Conservation (phyloP, 192 early-diverging fungal genomes). For the Backusella australiensis region DNA sequence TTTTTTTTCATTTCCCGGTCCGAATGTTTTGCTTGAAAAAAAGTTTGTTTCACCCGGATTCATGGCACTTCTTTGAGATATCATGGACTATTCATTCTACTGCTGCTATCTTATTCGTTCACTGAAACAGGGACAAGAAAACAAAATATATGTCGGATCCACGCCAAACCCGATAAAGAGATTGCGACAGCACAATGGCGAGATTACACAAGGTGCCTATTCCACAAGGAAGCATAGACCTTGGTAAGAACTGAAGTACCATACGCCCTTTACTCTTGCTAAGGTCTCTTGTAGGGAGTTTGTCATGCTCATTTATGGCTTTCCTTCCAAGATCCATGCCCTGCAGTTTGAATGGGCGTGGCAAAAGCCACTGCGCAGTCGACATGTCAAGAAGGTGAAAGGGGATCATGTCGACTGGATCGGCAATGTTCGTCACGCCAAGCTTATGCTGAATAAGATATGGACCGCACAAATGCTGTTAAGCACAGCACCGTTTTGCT, state of each 20-base stretch:
- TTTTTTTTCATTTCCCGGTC: not conserved
- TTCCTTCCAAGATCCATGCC: constrained; percentile 3
- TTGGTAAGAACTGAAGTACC: not conserved
- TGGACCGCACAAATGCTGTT: constrained; percentile 11
- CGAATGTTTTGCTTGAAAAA: not conserved
- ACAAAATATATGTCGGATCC: constrained; percentile 23
- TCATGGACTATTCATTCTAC: constrained; percentile 16
- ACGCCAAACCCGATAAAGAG: constrained; percentile 24
- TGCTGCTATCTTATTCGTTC: constrained; percentile 24
- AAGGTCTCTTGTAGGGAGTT: constrained; percentile 13
- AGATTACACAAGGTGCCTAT: constrained; percentile 21
- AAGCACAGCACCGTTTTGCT: constrained; percentile 11
- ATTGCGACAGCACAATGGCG: constrained; percentile 27
- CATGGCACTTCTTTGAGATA: not conserved
- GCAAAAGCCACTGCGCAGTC: constrained; percentile 20
- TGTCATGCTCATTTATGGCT: constrained; percentile 22
- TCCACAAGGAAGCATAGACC: constrained; percentile 12
- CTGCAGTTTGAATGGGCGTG: constrained; percentile 25
- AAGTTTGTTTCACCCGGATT: not conserved
- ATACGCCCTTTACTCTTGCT: not conserved
- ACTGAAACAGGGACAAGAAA: not conserved
- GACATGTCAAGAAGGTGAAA: constrained; percentile 6
- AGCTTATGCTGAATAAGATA: constrained; percentile 10
- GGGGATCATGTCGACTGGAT: not conserved
- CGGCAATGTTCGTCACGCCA: not conserved